These are phyloP conservation scores for Dendryphion nanum DNA, from an alignment of 2,329 filamentous ascomycete genomes.

Conservation along the genomic window DNA sequence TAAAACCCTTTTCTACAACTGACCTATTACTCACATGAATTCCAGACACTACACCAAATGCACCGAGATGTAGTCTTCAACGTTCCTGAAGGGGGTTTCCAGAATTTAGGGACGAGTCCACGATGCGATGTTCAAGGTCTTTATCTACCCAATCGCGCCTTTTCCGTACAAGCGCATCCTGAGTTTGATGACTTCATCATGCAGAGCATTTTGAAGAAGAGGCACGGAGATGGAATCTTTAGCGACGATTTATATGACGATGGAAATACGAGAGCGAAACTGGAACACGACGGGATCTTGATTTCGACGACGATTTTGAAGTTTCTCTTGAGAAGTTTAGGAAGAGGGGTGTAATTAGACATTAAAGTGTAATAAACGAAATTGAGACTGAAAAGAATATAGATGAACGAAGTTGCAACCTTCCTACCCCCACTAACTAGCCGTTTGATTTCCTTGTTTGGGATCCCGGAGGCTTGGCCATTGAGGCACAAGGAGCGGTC, in stretches of 20 bases:
- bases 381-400: too few relatives aligned
- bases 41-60: conserved; percentile 71
- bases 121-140: conserved; percentile 77
- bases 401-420: too few relatives aligned
- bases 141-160: conserved; percentile 64
- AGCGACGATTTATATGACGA: background rate
- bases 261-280: background rate
- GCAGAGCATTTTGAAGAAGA: conserved; percentile 44
- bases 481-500: too few relatives aligned
- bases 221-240: background rate
- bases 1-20: conserved; percentile 5
- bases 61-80: conserved; percentile 73
- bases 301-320: background rate
- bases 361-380: too few relatives aligned
- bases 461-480: too few relatives aligned
- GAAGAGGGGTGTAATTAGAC: too few relatives aligned
- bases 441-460: too few relatives aligned
- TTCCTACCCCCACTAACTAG: too few relatives aligned
- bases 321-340: background rate
- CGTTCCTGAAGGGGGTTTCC: conserved; percentile 61
- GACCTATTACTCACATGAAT: background rate
- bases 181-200: conserved; percentile 76
- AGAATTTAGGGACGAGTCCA: conserved; percentile 63
- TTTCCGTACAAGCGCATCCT: conserved; percentile 83
- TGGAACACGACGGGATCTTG: background rate